phyloP scores from a whole-genome alignment of 2,329 filamentous ascomycete species.

The Ascochyta viciae-villosae region DNA sequence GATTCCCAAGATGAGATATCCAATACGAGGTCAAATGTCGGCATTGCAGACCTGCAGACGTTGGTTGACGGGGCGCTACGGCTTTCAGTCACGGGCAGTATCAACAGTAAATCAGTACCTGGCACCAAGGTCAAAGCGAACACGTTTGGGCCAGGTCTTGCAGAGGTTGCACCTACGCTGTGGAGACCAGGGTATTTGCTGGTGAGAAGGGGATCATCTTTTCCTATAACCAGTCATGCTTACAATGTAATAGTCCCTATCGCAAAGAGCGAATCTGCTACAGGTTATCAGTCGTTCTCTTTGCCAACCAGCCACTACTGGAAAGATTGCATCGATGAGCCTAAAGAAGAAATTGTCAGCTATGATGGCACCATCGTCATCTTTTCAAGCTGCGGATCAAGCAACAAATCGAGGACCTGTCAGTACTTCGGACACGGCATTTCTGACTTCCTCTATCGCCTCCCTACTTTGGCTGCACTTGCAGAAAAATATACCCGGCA shows the following conservation, averaged over 20 bases:
- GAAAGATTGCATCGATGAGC: conserved; percentile 18
- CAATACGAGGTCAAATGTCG: neutral
- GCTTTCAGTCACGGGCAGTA: conserved; percentile 41
- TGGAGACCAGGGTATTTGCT: conserved; percentile 50
- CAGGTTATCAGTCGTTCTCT: conserved; percentile 50
- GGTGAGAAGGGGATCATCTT: conserved; percentile 23
- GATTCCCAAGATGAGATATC: neutral
- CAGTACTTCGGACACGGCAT: neutral
- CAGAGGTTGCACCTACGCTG: conserved; percentile 49
- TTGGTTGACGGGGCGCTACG: conserved; percentile 49
- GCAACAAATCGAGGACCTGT: neutral
- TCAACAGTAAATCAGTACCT: conserved; percentile 27
- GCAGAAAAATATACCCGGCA: conserved; percentile 20
- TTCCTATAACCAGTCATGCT: neutral
- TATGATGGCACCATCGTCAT: neutral
- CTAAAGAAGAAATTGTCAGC: conserved; percentile 25
- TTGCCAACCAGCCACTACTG: conserved; percentile 7
- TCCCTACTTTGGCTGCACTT: conserved; percentile 24
- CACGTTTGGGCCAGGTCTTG: conserved; percentile 44
- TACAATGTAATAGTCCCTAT: conserved; percentile 31
- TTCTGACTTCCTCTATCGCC: neutral
- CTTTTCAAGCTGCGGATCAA: neutral
- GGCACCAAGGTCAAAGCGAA: conserved; percentile 43
- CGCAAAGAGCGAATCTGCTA: conserved; percentile 45
- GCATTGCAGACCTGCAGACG: conserved; percentile 9